A percentile compares a stretch with the other conserved stretches of the same genome.
These are phyloP conservation scores for Leccinum brunneo-olivaceum DNA, from an alignment of 1,284 basidiomycete genomes.

Conservation along the genomic window DNA sequence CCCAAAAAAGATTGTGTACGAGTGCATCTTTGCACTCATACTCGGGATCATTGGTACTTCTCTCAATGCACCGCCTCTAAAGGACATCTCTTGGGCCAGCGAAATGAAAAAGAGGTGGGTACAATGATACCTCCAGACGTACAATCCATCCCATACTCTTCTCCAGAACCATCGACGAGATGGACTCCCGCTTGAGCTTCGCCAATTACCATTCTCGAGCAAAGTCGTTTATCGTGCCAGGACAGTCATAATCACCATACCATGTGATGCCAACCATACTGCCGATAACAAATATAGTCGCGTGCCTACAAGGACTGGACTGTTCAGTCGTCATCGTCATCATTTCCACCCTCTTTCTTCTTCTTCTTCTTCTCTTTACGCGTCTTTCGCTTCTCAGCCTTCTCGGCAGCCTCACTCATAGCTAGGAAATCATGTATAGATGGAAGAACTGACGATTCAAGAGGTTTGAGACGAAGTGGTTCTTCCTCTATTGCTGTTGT, in stretches of 20 bases:
- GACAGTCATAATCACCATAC: conserved; percentile 5
- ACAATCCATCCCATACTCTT: neutral
- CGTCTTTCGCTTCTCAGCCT: conserved; percentile 57
- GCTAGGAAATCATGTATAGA: conserved; percentile 77
- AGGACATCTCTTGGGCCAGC: conserved; percentile 83
- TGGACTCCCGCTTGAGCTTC: conserved; percentile 70
- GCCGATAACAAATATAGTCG: neutral
- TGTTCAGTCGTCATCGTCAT: conserved; percentile 28
- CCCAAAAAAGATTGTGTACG: conserved; percentile 55
- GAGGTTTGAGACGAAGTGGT: conserved; percentile 54
- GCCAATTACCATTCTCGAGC: conserved; percentile 66
- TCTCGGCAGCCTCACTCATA: conserved; percentile 60
- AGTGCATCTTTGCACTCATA: conserved; percentile 59
- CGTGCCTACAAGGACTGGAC: neutral
- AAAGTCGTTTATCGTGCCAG: conserved; percentile 27
- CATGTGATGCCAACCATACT: neutral
- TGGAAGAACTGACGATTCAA: conserved; percentile 69
- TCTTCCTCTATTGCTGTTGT: conserved; percentile 37
- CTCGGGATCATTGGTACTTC: conserved; percentile 68
- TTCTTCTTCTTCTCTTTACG: conserved; percentile 76
- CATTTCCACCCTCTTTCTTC: conserved; percentile 29
- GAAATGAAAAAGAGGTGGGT: conserved; percentile 78
- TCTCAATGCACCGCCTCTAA: conserved; percentile 60
- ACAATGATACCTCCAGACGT: neutral
- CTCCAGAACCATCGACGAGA: conserved; percentile 67